These are phyloP conservation scores for Alternaria viburni DNA, from an alignment of 2,329 filamentous ascomycete species.

Conservation along the genomic window DNA sequence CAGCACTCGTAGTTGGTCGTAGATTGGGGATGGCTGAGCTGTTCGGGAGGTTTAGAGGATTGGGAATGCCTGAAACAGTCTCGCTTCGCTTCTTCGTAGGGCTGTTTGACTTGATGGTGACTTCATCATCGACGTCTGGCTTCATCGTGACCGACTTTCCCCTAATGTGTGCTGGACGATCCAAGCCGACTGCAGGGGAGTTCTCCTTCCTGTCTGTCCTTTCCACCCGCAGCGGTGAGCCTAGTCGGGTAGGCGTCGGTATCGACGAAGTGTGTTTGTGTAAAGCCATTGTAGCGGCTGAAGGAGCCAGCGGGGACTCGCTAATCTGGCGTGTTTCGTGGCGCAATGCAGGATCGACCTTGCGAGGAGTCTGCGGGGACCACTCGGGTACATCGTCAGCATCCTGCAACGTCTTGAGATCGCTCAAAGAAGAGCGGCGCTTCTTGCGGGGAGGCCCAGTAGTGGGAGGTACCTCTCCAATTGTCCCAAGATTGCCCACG, in stretches of 20 bases:
- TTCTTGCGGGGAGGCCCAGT: conserved; percentile 65
- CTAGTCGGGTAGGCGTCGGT: conserved; percentile 50
- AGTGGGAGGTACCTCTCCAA: conserved; percentile 55
- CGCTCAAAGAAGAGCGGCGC: conserved; percentile 88
- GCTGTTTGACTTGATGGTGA: conserved; percentile 48
- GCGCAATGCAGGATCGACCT: conserved; percentile 30
- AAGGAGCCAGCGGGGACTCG: conserved; percentile 41
- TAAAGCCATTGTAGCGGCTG: conserved; percentile 32
- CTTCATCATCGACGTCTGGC: conserved; percentile 39
- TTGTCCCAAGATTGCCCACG: conserved; percentile 55
- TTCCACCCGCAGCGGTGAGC: conserved; percentile 53
- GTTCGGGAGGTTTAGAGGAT: conserved; percentile 20
- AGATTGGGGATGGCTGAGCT: conserved; percentile 57
- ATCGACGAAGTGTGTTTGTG: conserved; percentile 48
- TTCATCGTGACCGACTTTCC: conserved; percentile 31
- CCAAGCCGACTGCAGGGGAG: conserved; percentile 42
- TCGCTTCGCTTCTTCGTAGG: conserved; percentile 54
- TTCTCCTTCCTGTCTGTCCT: conserved; percentile 48
- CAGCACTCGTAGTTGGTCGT: conserved; percentile 47
- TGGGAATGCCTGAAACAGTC: conserved; percentile 58
- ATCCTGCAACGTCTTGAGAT: conserved; percentile 74
- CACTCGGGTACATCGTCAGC: conserved; percentile 52
- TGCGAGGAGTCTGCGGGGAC: conserved; percentile 47
- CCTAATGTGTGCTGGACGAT: conserved; percentile 30
- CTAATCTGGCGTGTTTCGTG: conserved; percentile 32